Evolutionary conservation across 164 flowering plant species (phyloP).

Genomic region (Aristolochia fimbriata): DNA sequence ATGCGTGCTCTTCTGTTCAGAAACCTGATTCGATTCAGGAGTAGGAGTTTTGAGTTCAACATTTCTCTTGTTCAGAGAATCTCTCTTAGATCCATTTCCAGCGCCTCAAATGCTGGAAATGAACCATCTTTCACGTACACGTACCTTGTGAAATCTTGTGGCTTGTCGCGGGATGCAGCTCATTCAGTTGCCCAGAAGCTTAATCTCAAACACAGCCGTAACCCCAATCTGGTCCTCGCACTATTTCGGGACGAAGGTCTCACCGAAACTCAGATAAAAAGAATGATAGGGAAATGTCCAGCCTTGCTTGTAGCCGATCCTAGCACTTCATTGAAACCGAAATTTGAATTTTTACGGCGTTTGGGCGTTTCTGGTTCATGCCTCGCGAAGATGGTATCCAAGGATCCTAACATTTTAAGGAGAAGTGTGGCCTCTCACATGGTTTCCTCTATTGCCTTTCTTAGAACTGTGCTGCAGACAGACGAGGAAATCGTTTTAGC

Average conservation of each 20-base stretch:
- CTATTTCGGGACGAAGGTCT: conserved; percentile 2
- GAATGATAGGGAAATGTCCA: background rate
- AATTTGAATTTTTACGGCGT: background rate
- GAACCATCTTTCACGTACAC: background rate
- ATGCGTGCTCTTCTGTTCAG: too few relatives aligned
- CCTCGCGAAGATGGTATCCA: background rate
- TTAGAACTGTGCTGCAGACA: background rate
- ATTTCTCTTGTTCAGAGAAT: background rate
- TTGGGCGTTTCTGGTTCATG: background rate
- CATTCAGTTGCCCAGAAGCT: background rate
- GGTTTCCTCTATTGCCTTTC: background rate
- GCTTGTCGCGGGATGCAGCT: conserved; percentile 4
- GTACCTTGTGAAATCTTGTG: conserved; percentile 6
- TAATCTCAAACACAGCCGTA: background rate
- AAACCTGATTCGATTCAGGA: too few relatives aligned
- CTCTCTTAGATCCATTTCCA: conserved; percentile 6
- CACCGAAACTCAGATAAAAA: background rate
- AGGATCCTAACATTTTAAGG: background rate
- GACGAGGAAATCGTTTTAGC: background rate
- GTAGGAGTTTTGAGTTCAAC: too few relatives aligned
- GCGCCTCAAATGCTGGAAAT: background rate
- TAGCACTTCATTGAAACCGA: conserved; percentile 1
- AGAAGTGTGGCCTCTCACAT: background rate
- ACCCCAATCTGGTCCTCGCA: background rate
- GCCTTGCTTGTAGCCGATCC: background rate